Base-by-base conservation (phyloP, 768 basidiomycete genomes). In the Lactarius quietus region DNA sequence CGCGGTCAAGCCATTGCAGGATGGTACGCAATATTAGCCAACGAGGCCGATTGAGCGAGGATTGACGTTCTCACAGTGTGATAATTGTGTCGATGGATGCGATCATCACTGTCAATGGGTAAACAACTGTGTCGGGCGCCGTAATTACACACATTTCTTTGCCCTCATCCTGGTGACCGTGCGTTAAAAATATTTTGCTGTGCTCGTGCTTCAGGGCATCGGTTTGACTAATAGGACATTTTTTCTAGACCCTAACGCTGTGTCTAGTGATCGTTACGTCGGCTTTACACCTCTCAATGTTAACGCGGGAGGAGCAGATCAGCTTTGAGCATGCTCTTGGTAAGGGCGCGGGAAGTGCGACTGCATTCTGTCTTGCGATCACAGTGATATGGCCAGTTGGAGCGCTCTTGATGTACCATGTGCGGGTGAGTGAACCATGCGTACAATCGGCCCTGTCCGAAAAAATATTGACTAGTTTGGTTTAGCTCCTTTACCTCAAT, bases 81-180 rank as follows among this genome's bases (percentile, higher is more conserved):
- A 97, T 71, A 98, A 98, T 73, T 99, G 96, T 72, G 93, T 98
- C 18, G 95, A 98, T 69, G 88, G 89, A 12, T 98, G 95, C 69
- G 95, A 96, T 74, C 92, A 95, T 73, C 93, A 93, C 73, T 92
- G 89, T 68, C 88, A 88, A 73, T 91, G 89, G 90, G 86, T 99
- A 23, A 97, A 98, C 74, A 97, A 94, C 73, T 98, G 97, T 74
- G 84, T 99, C 45, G 97, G 97, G 8, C 85, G 93, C 45, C 87
- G 95, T 53, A 98, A 98, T 74, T 98, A 99, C 74, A 90, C 93
- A 20, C 83, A 87, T n/a, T 99, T 99, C 77, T 87, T 96, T 67
- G 86, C 84, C 0, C 86, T 95, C 69, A 80, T 99, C n/a, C 74
- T 88, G 45, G 84, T 86, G 39, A 84, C 87, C 14, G 90, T 93